phyloP scores from a whole-genome alignment of 2,329 filamentous ascomycete genomes.

The Fusarium sambucinum region DNA sequence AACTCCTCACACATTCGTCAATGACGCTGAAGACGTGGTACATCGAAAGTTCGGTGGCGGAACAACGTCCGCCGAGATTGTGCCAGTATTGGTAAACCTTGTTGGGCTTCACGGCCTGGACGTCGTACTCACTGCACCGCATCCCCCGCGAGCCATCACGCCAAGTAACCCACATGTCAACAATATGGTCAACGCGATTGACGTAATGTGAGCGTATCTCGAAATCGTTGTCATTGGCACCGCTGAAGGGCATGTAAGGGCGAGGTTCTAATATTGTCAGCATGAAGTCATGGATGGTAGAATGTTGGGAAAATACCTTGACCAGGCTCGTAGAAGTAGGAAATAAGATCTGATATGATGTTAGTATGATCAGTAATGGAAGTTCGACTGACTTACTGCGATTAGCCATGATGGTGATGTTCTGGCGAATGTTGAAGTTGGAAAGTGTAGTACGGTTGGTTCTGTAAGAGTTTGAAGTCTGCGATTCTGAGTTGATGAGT shows the following conservation, averaged over 20 bases:
- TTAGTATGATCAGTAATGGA: neutral
- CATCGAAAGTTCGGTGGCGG: neutral
- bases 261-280: neutral
- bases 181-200: rapidly evolving
- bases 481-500: rapidly evolving
- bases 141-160: too few relatives aligned
- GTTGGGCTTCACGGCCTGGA: neutral
- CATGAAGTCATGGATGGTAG: rapidly evolving
- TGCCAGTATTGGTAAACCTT: neutral
- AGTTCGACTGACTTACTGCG: neutral
- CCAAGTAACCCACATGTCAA: neutral
- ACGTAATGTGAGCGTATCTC: neutral
- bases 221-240: rapidly evolving
- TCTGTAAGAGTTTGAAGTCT: too few relatives aligned
- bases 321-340: neutral
- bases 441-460: neutral
- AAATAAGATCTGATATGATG: neutral
- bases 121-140: neutral
- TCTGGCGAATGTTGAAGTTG: neutral
- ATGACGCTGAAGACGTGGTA: neutral
- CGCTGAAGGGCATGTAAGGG: neutral
- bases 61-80: neutral
- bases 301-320: neutral
- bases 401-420: neutral
- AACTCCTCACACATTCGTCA: neutral